These are phyloP conservation scores for Mycena crocata DNA, from an alignment of 768 basidiomycete genomes.

Conservation along the genomic window DNA sequence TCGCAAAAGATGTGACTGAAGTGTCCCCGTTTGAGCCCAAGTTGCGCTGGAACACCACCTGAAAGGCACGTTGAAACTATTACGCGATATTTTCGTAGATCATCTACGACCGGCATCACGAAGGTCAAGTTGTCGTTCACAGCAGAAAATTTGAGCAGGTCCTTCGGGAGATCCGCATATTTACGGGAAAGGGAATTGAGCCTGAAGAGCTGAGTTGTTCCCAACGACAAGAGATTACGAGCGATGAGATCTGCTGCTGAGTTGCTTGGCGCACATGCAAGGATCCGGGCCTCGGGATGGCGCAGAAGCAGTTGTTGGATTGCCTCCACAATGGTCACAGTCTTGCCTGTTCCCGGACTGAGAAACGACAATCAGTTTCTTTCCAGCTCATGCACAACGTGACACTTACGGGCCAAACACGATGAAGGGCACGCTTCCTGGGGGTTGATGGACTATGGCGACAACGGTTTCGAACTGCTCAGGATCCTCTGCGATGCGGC, in stretches of 20 bases:
- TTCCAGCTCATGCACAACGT: not conserved
- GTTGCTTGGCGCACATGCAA: slow-evolving; percentile 78
- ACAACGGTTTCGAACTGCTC: slow-evolving; percentile 64
- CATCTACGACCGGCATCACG: slow-evolving; percentile 55
- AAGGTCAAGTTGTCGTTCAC: slow-evolving; percentile 56
- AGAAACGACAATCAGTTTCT: not conserved
- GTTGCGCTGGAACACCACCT: slow-evolving; percentile 57
- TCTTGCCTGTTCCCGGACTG: slow-evolving; percentile 77
- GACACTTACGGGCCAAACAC: slow-evolving; percentile 77
- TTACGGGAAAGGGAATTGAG: slow-evolving; percentile 63
- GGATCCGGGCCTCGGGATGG: slow-evolving; percentile 57
- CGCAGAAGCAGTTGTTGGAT: slow-evolving; percentile 64
- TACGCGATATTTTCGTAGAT: slow-evolving; percentile 58
- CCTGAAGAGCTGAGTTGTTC: slow-evolving; percentile 57
- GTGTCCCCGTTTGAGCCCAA: slow-evolving; percentile 64
- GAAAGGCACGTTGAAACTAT: slow-evolving; percentile 70
- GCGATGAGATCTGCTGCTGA: slow-evolving; percentile 74
- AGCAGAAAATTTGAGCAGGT: slow-evolving; percentile 51
- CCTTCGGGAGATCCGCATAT: slow-evolving; percentile 48
- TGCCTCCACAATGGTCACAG: slow-evolving; percentile 72
- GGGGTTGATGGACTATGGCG: slow-evolving; percentile 56
- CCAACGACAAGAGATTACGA: slow-evolving; percentile 51
- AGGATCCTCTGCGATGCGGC: slow-evolving; percentile 52
- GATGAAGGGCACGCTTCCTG: slow-evolving; percentile 65
- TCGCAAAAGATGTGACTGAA: slow-evolving; percentile 73